Conservation (phyloP, 164 flowering plant species). For the Vitis cinerea region DNA sequence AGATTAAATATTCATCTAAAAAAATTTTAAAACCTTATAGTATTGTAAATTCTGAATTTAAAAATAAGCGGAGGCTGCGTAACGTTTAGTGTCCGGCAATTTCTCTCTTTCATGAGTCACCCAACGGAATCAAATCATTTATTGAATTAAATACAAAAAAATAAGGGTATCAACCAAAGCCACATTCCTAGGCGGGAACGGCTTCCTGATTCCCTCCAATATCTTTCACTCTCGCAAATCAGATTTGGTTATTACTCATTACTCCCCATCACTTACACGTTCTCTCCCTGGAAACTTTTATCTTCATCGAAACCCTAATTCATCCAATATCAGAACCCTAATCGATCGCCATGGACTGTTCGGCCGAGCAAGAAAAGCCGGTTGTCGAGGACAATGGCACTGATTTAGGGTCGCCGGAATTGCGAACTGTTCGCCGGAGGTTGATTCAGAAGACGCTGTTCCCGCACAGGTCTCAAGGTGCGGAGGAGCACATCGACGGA, state of each 20-base stretch:
- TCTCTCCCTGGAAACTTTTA: conserved; percentile 5
- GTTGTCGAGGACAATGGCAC: conserved; percentile 4
- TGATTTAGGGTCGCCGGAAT: conserved; percentile 3
- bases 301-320: conserved; percentile 13
- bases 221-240: conserved; percentile 8
- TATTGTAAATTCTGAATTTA: too few relatives aligned
- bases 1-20: too few relatives aligned
- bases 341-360: conserved; percentile 26
- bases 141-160: too few relatives aligned
- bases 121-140: too few relatives aligned
- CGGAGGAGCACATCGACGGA: conserved; percentile 6
- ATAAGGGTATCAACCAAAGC: too few relatives aligned
- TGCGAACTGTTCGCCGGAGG: conserved; percentile 40
- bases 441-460: conserved; percentile 58
- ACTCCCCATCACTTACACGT: neutral
- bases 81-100: too few relatives aligned
- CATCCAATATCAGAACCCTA: neutral
- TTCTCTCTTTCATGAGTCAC: too few relatives aligned
- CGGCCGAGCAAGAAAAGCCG: conserved; percentile 14
- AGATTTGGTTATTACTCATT: neutral
- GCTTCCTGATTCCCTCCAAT: conserved; percentile 20
- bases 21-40: too few relatives aligned
- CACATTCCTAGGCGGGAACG: conserved; percentile 24
- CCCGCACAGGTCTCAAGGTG: conserved; percentile 24
- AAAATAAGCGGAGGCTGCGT: too few relatives aligned